Evolutionary conservation across 148 eudicot genomes (phyloP).

Genomic region (Selenicereus undatus): DNA sequence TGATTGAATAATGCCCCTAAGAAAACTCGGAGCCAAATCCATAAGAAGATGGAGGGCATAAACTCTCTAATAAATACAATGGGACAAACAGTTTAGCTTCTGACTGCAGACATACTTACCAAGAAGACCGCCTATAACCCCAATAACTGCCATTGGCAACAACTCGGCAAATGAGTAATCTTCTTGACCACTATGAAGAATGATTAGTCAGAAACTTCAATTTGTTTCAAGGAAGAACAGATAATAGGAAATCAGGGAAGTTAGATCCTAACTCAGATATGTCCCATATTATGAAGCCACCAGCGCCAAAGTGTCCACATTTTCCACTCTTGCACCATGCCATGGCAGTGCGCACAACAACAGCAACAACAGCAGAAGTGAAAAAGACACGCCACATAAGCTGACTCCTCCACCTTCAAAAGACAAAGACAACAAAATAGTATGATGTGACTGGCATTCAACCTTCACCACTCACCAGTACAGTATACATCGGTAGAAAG

Average conservation of each 20-base stretch:
- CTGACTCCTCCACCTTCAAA: conserved; percentile 99
- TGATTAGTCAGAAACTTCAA: conserved; percentile 25
- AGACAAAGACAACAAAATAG: conserved; percentile 12
- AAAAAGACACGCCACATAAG: conserved; percentile 99
- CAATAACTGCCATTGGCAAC: conserved; percentile 97
- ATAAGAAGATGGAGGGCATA: not conserved
- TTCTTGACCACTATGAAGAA: conserved; percentile 83
- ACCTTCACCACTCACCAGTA: not conserved
- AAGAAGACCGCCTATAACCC: conserved; percentile 95
- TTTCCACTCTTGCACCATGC: conserved; percentile 97
- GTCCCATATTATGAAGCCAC: conserved; percentile 99
- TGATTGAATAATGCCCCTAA: conserved; percentile 93
- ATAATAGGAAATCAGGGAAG: conserved; percentile 16
- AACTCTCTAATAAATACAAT: not conserved
- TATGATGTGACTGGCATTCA: conserved; percentile 6
- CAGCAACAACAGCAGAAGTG: conserved; percentile 99
- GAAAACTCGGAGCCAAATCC: conserved; percentile 6
- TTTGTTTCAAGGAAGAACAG: not conserved
- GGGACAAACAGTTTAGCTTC: not conserved
- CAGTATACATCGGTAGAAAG: not conserved
- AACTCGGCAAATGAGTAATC: conserved; percentile 94
- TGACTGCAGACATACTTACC: conserved; percentile 45
- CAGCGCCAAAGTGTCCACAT: conserved; percentile 99
- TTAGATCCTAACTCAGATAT: conserved; percentile 66
- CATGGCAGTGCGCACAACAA: conserved; percentile 97